Percentiles rank a stretch among this genome's conserved stretches.
Evolutionary conservation across 805 yeast species (phyloP).

Genomic region (Schwanniomyces pseudopolymorphus): DNA sequence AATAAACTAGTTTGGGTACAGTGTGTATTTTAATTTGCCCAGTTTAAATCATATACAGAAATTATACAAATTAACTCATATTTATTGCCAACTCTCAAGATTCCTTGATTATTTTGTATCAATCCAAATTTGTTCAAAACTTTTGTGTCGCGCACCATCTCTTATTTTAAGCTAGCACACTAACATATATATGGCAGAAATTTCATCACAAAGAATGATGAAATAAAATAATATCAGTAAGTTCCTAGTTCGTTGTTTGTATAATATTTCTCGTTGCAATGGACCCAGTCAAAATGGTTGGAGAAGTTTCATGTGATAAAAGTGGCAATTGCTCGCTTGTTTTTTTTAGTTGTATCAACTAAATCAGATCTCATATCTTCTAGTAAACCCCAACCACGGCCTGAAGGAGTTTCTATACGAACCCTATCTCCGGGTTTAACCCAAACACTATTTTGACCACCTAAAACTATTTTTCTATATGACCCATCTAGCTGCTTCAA

Average conservation of each 20-base stretch:
- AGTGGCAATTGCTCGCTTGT: constrained; percentile 9
- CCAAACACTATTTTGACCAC: constrained; percentile 9
- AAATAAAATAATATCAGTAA: no score
- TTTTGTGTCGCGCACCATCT: no score
- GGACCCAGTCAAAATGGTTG: constrained; percentile 32
- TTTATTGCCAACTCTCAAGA: no score
- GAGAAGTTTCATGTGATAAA: constrained; percentile 15
- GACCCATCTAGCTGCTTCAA: constrained; percentile 8
- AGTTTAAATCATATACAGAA: no score
- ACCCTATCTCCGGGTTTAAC: constrained; percentile 8
- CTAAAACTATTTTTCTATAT: constrained; percentile 4
- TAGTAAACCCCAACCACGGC: constrained; percentile 8
- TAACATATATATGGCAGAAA: no score
- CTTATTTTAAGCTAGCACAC: no score
- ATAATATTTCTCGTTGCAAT: constrained; percentile 29
- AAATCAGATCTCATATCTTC: constrained; percentile 2
- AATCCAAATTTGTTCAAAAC: no score
- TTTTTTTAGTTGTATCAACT: neutral
- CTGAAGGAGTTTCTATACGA: constrained; percentile 8
- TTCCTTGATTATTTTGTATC: no score
- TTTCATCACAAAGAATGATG: no score
- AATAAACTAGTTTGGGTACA: no score
- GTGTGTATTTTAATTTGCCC: no score
- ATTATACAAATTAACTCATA: no score
- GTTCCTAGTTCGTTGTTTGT: constrained; percentile 29